Base-by-base conservation (phyloP, 2,329 filamentous ascomycete species). In the Fusarium setosum region DNA sequence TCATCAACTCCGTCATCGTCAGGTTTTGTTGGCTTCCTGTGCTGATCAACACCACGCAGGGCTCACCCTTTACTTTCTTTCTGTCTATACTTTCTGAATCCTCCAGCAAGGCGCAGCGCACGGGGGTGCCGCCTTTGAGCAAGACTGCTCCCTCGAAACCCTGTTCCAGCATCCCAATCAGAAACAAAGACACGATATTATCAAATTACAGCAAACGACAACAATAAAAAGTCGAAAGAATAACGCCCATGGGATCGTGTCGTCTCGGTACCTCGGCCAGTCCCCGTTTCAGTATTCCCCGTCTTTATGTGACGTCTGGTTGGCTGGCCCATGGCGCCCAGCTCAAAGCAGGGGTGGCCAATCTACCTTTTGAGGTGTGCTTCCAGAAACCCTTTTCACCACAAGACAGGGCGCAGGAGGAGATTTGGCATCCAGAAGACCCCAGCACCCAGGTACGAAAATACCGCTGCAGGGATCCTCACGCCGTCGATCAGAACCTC, bases 301-400 rank as follows among this genome's bases (percentile, higher is more conserved):
- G 56, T 50, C 62, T 53, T 51, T 26, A 42, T 29, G 29, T 41
- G 29, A 50, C 38, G 21, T 62, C 51, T 56, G 56, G 59, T 69
- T 69, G 63, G 69, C 59, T 56, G 12, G 45, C 41, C 64, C 56
- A 57, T 60, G 40, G 57, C 59, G 52, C 61, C 58, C 58, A 70
- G 56, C 54, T 63, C 53, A 64, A n/a, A 50, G 62, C 51, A 60
- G 67, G 59, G 53, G 63, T 65, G 57, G 51, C 65, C 45, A 53
- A 50, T 44, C 49, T 63, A 37, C 48, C 38, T 60, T 48, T 56
- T 45, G 63, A 71, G 69, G 69, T 56, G 69, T 72, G 61, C 67
- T 72, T 72, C 69, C 69, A 72, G 67, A 72, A 72, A 64, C 67
- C 38, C 49, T 59, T 58, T 51, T 37, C 52, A 50, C 57, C 52